Evolutionary conservation across 2,329 filamentous ascomycete genomes (phyloP), one percentile per base, ranked within the genome.

Genomic region (Endothia cerciana): DNA sequence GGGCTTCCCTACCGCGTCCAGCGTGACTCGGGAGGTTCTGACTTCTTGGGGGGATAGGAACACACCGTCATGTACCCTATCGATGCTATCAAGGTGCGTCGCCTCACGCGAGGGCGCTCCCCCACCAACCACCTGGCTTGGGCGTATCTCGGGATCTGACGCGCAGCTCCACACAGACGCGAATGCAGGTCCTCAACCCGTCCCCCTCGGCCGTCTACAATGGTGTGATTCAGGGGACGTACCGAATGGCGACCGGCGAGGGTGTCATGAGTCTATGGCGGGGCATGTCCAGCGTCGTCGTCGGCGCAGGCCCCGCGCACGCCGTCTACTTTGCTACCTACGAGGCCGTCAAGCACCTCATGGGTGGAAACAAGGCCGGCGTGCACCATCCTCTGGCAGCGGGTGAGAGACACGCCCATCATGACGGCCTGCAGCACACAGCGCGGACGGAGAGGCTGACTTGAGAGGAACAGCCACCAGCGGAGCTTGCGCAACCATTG

Each of bases 21-120:
- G 71, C 70, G 72, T 68, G 15, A 72, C 62, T 62, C 33, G 43
- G 43, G 51, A 57, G n/a, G n/a, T 45, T 6, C 62, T 67, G 60
- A 67, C 60, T 41, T 63, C 43, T 22, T n/a, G n/a, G 51, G 33
- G 33, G 28, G 68, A 61, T 72, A 97, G 94, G 94, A 98, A 82
- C 94, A 98, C 80, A 96, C 94, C 67, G 94, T 97, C 74, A 98
- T 99, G 95, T 99, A 99, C 77, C 95, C 95, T 25, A 91, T 99
- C 76, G 95, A 99, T 82, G 88, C 97, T 72, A 91, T 99, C 77
- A 99, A 99, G 91, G 95, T 97, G 72, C 71, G 77, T 65, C 60
- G 49, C 62, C 57, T 64, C 38, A 53, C 58, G 57, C 64, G 43
- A 33, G 47, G 33, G 33, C 47, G 38, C 65, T 38, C 72, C n/a